Conservation (phyloP, 176 grass and related monocot genomes). For the Zoysia japonica region DNA sequence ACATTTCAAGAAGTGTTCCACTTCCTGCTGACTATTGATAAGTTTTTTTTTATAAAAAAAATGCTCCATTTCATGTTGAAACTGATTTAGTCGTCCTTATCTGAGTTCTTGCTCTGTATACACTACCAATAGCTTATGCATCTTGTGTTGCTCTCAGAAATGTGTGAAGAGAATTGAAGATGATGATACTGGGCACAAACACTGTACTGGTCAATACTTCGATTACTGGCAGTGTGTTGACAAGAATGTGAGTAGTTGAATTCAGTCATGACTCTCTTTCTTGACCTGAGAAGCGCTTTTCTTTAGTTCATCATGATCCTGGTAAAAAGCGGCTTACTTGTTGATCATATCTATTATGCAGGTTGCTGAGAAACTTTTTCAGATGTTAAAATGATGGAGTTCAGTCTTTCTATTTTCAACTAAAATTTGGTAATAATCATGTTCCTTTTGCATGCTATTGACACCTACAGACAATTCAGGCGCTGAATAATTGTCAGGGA, state of each 20-base stretch:
- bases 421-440: constrained; percentile 40
- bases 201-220: constrained; percentile 93
- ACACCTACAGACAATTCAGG: constrained; percentile 30
- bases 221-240: constrained; percentile 93
- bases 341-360: constrained; percentile 37
- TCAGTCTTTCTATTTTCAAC: constrained; percentile 25
- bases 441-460: neutral
- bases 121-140: constrained; percentile 34
- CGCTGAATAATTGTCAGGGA: constrained; percentile 42
- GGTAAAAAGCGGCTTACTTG: neutral
- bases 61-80: neutral
- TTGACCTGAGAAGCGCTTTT: constrained; percentile 22
- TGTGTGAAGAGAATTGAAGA: constrained; percentile 71
- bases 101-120: constrained; percentile 27
- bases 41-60: too few relatives aligned
- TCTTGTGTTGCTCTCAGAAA: constrained; percentile 49
- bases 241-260: constrained; percentile 64
- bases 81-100: constrained; percentile 21
- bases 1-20: constrained; percentile 13
- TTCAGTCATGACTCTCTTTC: neutral
- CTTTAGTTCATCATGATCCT: constrained; percentile 17
- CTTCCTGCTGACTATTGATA: too few relatives aligned
- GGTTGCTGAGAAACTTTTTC: constrained; percentile 87
- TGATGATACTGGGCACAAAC: constrained; percentile 85
- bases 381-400: constrained; percentile 64